Conservation (phyloP, 1,284 basidiomycete species). For the Porogramme epimiltina region DNA sequence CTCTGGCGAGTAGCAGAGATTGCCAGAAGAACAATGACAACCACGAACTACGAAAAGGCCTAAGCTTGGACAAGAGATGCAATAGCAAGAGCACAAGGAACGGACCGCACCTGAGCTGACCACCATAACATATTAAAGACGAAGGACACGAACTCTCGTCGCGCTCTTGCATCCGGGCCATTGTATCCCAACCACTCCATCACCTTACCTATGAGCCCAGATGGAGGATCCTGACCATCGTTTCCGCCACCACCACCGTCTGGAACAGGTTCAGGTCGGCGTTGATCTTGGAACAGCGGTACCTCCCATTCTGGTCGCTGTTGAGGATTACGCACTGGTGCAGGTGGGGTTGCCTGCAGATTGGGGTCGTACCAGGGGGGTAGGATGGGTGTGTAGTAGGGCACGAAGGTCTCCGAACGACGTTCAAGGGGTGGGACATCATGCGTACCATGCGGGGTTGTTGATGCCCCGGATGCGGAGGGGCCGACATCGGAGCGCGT, state of each 20-base stretch:
- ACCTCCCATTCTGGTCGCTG: slow-evolving; percentile 3
- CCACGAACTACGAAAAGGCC: slow-evolving; percentile 28
- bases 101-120: slow-evolving; percentile 53
- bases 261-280: not conserved
- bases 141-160: slow-evolving; percentile 60
- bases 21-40: slow-evolving; percentile 56
- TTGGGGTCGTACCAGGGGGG: not conserved
- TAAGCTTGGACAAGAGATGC: not conserved
- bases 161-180: slow-evolving; percentile 51
- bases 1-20: slow-evolving; percentile 53
- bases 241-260: not conserved
- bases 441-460: not conserved
- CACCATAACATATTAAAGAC: slow-evolving; percentile 57
- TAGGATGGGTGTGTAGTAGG: not conserved
- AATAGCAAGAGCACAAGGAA: not conserved
- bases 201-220: slow-evolving; percentile 13
- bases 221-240: not conserved
- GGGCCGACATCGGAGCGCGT: slow-evolving; percentile 11
- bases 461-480: not conserved
- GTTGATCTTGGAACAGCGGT: slow-evolving; percentile 8
- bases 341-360: not conserved
- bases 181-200: slow-evolving; percentile 56
- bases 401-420: not conserved
- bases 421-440: not conserved
- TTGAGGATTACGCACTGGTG: not conserved